Evolutionary conservation across 1,139 yeast genomes (phyloP).

Genomic region (Kazachstania sp.): DNA sequence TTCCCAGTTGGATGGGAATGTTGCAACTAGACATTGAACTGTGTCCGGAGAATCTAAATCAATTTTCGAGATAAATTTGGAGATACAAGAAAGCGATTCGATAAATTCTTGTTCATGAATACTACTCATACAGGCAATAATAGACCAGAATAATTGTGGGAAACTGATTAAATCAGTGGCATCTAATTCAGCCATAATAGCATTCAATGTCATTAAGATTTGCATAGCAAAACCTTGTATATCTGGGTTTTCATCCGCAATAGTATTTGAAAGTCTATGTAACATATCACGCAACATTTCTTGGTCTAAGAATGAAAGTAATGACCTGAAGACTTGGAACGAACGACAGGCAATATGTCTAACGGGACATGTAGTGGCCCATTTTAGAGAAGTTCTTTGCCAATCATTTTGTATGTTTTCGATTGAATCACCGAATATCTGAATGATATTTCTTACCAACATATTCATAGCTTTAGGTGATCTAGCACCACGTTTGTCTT

Average conservation of each 20-base stretch:
- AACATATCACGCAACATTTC: constrained; percentile 90
- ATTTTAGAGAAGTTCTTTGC: constrained; percentile 73
- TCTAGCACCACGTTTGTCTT: constrained; percentile 71
- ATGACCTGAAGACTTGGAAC: constrained; percentile 81
- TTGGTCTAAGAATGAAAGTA: constrained; percentile 71
- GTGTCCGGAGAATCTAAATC: constrained; percentile 83
- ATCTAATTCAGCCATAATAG: constrained; percentile 77
- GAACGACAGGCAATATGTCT: constrained; percentile 95
- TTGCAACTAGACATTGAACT: constrained; percentile 68
- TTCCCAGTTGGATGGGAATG: constrained; percentile 95
- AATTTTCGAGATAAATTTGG: constrained; percentile 77
- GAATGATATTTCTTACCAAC: constrained; percentile 58
- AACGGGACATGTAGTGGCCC: constrained; percentile 98
- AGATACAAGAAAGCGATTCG: constrained; percentile 73
- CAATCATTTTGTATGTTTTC: constrained; percentile 66
- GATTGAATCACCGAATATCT: constrained; percentile 41
- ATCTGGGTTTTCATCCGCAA: constrained; percentile 79
- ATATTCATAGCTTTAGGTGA: constrained; percentile 84
- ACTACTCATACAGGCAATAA: constrained; percentile 85
- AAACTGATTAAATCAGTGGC: constrained; percentile 72
- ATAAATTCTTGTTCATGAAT: constrained; percentile 89
- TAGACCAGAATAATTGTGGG: constrained; percentile 94
- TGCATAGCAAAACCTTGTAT: constrained; percentile 98
- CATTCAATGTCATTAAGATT: constrained; percentile 88
- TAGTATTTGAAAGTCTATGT: constrained; percentile 84